Conservation (phyloP, 2,329 filamentous ascomycete species). For the Neoscytalidium dimidiatum region DNA sequence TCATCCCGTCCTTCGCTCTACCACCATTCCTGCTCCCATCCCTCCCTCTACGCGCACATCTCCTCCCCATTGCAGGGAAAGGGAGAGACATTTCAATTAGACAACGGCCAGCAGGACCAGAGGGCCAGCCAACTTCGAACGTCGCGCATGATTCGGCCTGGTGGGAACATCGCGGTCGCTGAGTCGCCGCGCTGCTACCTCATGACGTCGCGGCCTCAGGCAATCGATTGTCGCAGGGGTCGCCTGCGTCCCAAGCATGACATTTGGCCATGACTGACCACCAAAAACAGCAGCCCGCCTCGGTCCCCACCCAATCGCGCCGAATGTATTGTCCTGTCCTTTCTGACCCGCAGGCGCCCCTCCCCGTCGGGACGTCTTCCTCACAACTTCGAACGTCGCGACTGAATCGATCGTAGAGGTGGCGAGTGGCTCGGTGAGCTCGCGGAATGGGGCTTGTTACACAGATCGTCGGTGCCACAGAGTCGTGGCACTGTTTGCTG, state of each 20-base stretch:
- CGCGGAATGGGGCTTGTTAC: background rate
- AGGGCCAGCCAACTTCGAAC: background rate
- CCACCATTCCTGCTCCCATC: background rate
- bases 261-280: background rate
- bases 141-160: conserved; percentile 6
- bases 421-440: background rate
- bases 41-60: background rate
- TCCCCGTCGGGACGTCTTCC: background rate
- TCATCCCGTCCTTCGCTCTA: background rate
- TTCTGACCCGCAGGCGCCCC: background rate
- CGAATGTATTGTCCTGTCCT: background rate
- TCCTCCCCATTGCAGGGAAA: background rate
- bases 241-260: background rate
- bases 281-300: background rate
- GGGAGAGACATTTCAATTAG: background rate
- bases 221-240: background rate
- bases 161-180: conserved; percentile 7
- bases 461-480: background rate
- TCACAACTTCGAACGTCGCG: conserved; percentile 9
- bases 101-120: background rate
- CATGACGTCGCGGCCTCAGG: conserved; percentile 14
- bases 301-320: background rate
- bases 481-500: background rate
- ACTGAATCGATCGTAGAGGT: conserved; percentile 3
- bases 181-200: background rate